These are phyloP conservation scores for Cadophora malorum DNA, from an alignment of 2,329 filamentous ascomycete species.

Conservation along the genomic window DNA sequence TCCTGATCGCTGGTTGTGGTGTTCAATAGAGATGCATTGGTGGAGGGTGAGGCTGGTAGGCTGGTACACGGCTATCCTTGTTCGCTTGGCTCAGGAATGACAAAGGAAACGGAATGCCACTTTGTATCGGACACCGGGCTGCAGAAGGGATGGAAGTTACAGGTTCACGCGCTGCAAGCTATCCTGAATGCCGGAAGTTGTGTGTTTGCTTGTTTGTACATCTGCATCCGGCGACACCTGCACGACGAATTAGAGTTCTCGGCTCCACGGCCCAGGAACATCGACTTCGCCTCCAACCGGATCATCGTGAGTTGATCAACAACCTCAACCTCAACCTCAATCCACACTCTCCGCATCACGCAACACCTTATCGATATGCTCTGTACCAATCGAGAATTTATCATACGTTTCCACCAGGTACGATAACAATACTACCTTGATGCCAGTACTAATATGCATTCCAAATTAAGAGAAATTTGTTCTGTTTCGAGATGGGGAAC, in stretches of 20 bases:
- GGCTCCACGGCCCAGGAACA: background rate
- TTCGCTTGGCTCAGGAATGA: background rate
- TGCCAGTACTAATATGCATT: background rate
- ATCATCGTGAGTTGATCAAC: background rate
- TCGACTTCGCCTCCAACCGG: background rate
- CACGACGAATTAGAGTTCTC: background rate
- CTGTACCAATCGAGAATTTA: background rate
- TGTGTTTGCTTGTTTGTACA: background rate
- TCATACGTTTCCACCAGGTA: background rate
- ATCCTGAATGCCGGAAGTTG: background rate
- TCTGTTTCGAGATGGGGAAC: constrained; percentile 12
- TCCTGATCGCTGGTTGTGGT: constrained; percentile 23
- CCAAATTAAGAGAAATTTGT: constrained; percentile 7
- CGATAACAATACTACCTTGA: background rate
- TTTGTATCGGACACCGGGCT: background rate
- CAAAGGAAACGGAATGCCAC: background rate
- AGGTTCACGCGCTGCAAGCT: background rate
- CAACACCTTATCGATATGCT: background rate
- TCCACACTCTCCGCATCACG: background rate
- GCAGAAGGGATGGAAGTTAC: background rate
- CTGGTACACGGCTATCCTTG: background rate
- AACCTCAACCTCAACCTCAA: background rate
- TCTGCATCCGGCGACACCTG: background rate
- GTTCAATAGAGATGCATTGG: constrained; percentile 7
- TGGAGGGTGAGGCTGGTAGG: background rate